Evolutionary conservation across 2,329 filamentous ascomycete genomes (phyloP).

Genomic region (Fusarium begoniae): DNA sequence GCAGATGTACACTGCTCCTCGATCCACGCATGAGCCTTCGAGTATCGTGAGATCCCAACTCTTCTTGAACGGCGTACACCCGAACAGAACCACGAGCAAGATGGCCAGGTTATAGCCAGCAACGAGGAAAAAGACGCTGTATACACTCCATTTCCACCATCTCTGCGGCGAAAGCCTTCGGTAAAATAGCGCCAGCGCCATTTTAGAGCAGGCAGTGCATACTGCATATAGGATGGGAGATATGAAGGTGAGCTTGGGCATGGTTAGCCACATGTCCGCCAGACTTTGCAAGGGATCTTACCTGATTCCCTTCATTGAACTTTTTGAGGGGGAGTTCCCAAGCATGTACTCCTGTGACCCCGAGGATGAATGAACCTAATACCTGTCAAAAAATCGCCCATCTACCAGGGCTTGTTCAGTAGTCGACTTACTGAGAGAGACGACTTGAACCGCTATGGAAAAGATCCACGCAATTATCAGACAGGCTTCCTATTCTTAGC

Average conservation of each 20-base stretch:
- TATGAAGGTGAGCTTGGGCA: conserved; percentile 32
- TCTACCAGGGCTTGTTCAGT: too few relatives aligned
- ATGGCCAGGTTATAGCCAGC: conserved; percentile 47
- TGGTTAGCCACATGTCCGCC: not conserved
- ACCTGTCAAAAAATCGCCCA: not conserved
- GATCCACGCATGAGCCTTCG: conserved; percentile 54
- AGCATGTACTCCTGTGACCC: conserved; percentile 41
- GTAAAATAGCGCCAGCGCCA: conserved; percentile 52
- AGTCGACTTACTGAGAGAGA: conserved; percentile 24
- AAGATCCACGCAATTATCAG: conserved; percentile 33
- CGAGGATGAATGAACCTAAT: conserved; percentile 22
- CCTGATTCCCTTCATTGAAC: conserved; percentile 22
- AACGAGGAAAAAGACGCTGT: conserved; percentile 43
- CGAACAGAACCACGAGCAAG: conserved; percentile 49
- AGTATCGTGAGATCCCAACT: conserved; percentile 44
- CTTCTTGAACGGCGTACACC: conserved; percentile 48
- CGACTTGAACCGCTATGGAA: conserved; percentile 30
- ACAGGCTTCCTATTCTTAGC: conserved; percentile 22
- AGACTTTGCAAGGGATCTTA: not conserved
- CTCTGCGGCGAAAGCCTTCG: conserved; percentile 47
- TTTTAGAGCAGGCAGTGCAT: conserved; percentile 47
- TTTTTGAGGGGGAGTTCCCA: conserved; percentile 45
- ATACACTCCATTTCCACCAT: conserved; percentile 47
- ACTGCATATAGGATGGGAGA: conserved; percentile 37
- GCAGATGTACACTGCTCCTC: conserved; percentile 33